Evolutionary conservation across 2,329 filamentous ascomycete genomes (phyloP), one percentile per base, ranked within the genome.

Genomic region (Chrysoporthe puriensis): DNA sequence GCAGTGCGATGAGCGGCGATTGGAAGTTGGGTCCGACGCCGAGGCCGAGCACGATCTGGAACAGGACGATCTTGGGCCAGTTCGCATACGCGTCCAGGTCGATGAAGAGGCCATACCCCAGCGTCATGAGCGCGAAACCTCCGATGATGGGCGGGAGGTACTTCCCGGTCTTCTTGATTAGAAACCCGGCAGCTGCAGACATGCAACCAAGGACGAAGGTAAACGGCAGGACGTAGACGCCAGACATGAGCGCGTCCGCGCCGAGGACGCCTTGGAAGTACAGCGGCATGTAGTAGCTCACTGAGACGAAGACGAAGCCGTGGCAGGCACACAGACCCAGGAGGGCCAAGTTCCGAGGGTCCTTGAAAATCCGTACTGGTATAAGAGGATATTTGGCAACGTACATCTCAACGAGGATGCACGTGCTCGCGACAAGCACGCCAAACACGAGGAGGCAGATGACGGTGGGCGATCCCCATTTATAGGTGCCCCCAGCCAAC

Each of bases 191-290:
- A 13, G 70, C 63, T 0, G 82, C 81, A 13, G 83, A 83, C 3
- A 78, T 73, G 4, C 83, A 62, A 3, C 82, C 82, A 18, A 83
- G 78, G n/a, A 80, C 77, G 16, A 85, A 73, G 32, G 86, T 87
- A 52, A 89, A 85, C 0, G 91, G 89, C 0, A 93, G 80, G 2
- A 91, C 81, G 14, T 90, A 83, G 0, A 90, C 75, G 4, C 85
- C 85, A 0, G 88, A 91, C n/a, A 81, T 80, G 44, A 91, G 79
- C 0, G 90, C 88, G 0, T 83, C 83, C 1, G 86, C 86, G 62
- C 84, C 83, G 2, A 89, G 83, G 0, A 90, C 90, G 2, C 88
- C 85, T 75, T 94, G 91, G 64, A 92, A 89, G 77, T 90, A 94
- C 0, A 93, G 82, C 0, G 91, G 91, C 36, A 93, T 80, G 73